phyloP scores from a whole-genome alignment of 352 stramenopile genomes.

The Hyaloperonospora brassicae region DNA sequence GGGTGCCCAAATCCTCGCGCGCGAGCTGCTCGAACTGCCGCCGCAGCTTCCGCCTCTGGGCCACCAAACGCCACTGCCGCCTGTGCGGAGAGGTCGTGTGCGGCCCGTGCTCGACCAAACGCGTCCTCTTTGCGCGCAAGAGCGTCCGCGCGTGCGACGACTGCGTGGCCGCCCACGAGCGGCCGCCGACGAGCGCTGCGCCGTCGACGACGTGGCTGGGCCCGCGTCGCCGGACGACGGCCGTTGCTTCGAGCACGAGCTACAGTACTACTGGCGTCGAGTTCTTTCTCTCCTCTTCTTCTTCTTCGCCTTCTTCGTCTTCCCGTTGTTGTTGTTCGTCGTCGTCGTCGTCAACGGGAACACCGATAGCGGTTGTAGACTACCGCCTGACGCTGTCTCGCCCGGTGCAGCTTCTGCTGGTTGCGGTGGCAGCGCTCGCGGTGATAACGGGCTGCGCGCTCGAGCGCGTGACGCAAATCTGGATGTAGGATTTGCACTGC shows the following conservation, averaged over 20 bases:
- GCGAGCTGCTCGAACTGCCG: conserved; percentile 58
- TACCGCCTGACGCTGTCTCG: conserved; percentile 15
- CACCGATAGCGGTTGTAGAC: conserved; percentile 6
- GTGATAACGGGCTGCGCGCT: conserved; percentile 15
- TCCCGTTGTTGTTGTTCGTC: too few relatives aligned
- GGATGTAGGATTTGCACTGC: conserved; percentile 14
- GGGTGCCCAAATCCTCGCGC: conserved; percentile 65
- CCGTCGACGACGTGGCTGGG: too few relatives aligned
- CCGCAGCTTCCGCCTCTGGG: conserved; percentile 50
- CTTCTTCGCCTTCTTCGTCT: too few relatives aligned
- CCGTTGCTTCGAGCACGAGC: neutral
- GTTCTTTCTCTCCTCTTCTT: neutral
- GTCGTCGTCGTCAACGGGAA: neutral
- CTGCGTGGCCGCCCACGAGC: conserved; percentile 59
- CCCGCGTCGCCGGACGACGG: too few relatives aligned
- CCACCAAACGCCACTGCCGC: conserved; percentile 68
- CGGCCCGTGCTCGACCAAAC: conserved; percentile 57
- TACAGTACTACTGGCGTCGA: conserved; percentile 2
- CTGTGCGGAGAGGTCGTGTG: conserved; percentile 76
- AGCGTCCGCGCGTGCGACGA: conserved; percentile 69
- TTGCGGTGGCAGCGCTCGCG: conserved; percentile 16
- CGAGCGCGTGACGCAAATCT: conserved; percentile 16
- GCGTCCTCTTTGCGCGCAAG: conserved; percentile 66
- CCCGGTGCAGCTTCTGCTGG: conserved; percentile 16
- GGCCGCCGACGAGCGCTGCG: conserved; percentile 25